Base-by-base conservation (phyloP, 495 filamentous ascomycete genomes). In the Aspergillus cristatus region DNA sequence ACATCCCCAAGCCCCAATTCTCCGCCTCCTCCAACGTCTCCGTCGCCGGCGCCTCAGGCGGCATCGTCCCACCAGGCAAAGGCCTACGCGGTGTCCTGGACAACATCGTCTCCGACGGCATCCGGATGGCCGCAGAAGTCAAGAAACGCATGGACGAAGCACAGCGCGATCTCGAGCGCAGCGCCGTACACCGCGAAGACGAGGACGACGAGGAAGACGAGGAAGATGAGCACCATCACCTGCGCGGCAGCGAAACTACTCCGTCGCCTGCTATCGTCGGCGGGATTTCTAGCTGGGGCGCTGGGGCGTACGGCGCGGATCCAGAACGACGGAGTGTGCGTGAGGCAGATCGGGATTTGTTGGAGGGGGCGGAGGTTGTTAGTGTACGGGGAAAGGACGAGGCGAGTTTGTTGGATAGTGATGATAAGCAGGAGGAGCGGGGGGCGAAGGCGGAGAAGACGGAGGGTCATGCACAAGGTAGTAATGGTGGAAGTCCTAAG, bases 101-200 rank as follows among this genome's bases (percentile, higher is more conserved):
- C 58, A 94, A 94, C 48, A 96, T 98, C 42, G 91, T 96, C 42
- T 88, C 82, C 3, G 91, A 98, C 51, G 91, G 91, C 18, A 94
- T 96, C 76, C 77, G 88, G 25, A 89, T 97, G 34, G 93, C 91
- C 0, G 81, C 78, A 6, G 91, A 98, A 63, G 88, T 97, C 24
- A 72, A 81, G 46, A 74, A 89, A 42, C 66, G 88, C 13, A 91
- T 97, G 81, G 91, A 98, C 50, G 91, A 96, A 50, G 87, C 85
- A 25, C 86, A 93, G 56, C 65, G 65, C 14, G 86, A 93, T 42
- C 62, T 94, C 33, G 87, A 91, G 55, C 79, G 78, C 60, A 88
- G 82, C 42, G 84, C 80, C 2, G 49, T 80, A 22, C 76, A 75
- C 40, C 72, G 75, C 11, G 76, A 85, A 1, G 85, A 89, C 0